Percentiles rank a stretch among this genome's conserved stretches.
Conservation (phyloP, 1,139 yeast species). For the Saccharomyces hybrid region DNA sequence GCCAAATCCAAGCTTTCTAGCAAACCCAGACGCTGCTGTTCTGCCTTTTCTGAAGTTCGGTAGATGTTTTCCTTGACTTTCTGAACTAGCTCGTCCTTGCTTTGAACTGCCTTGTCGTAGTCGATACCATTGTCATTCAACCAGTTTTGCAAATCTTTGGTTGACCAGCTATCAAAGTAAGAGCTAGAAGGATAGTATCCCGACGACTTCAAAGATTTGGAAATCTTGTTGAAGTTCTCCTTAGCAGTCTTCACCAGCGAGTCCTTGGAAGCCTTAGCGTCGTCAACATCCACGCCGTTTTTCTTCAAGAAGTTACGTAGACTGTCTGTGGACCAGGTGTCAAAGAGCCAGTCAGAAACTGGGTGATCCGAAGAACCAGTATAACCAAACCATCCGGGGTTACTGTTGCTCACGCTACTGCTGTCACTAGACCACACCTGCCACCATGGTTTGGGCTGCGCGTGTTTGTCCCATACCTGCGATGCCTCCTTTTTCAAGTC, state of each 20-base stretch:
- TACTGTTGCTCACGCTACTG: constrained; percentile 5
- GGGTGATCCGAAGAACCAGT: constrained; percentile 1
- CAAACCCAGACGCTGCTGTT: constrained; percentile 36
- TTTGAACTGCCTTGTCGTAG: constrained; percentile 34
- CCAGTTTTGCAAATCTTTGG: constrained; percentile 41
- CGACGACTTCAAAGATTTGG: constrained; percentile 34
- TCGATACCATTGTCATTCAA: constrained; percentile 40
- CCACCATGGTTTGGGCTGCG: constrained; percentile 27
- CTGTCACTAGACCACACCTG: constrained; percentile 21
- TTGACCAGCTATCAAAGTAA: constrained; percentile 43
- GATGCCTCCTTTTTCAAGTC: constrained; percentile 35
- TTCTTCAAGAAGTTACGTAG: constrained; percentile 36
- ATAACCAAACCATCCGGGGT: constrained; percentile 3
- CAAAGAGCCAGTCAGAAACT: constrained; percentile 39
- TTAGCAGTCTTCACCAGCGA: constrained; percentile 37
- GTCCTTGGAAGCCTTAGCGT: constrained; percentile 31
- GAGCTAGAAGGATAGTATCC: constrained; percentile 47
- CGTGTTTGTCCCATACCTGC: constrained; percentile 32
- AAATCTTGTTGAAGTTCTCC: constrained; percentile 35
- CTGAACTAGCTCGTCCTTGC: constrained; percentile 39
- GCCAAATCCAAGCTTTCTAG: constrained; percentile 37
- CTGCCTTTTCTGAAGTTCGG: constrained; percentile 34
- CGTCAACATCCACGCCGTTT: constrained; percentile 32
- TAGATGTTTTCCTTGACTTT: constrained; percentile 39
- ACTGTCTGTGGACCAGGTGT: constrained; percentile 40